Conservation (phyloP, 495 filamentous ascomycete genomes). For the Penicillium goetzii region DNA sequence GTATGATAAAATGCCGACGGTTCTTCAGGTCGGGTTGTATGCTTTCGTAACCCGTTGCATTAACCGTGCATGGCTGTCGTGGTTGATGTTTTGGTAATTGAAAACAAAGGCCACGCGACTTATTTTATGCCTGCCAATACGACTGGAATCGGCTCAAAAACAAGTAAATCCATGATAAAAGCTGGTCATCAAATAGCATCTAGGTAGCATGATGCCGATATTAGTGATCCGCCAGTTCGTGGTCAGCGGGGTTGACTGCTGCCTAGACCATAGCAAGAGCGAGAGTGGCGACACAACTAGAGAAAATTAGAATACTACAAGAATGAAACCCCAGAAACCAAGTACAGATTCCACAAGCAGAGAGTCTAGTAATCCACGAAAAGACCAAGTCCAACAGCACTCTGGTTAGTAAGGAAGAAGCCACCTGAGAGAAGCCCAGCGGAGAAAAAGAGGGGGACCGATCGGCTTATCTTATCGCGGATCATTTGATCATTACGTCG, state of each 20-base stretch:
- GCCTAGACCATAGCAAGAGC: background rate
- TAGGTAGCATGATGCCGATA: background rate
- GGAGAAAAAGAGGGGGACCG: slow-evolving; percentile 17
- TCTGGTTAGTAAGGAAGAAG: background rate
- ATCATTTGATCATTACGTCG: slow-evolving; percentile 33
- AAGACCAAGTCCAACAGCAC: background rate
- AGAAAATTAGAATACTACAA: background rate
- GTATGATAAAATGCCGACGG: background rate
- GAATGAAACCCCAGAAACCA: background rate
- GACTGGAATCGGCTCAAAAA: no score
- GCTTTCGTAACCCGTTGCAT: no score
- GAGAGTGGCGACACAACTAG: background rate
- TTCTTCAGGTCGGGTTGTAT: background rate
- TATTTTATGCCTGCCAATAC: no score
- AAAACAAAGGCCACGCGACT: no score
- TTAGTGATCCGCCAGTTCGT: background rate
- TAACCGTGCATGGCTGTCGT: no score
- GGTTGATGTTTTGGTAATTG: no score
- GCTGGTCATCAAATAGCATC: background rate
- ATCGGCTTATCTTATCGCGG: slow-evolving; percentile 25
- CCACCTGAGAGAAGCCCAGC: background rate
- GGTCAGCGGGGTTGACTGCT: background rate
- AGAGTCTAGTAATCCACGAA: no score
- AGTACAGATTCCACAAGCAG: background rate
- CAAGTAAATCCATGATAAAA: background rate